Evolutionary conservation across 805 yeast genomes (phyloP).

Genomic region (Wickerhamomyces chambardii): DNA sequence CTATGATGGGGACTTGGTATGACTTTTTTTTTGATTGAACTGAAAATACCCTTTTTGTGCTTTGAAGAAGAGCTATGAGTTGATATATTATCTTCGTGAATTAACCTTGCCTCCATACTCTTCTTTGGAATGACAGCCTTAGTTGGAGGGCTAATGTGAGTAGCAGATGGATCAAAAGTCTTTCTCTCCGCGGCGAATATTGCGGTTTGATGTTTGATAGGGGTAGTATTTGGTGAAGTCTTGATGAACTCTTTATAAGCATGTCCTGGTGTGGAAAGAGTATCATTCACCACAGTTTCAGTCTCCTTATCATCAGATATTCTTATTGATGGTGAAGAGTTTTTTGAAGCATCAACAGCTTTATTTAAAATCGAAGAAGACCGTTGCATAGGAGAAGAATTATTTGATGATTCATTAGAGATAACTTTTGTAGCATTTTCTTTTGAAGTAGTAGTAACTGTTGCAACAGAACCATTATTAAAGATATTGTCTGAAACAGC

Average conservation of each 20-base stretch:
- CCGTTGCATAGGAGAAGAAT: no score
- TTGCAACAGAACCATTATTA: no score
- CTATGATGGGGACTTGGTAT: neutral
- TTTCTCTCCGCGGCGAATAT: no score
- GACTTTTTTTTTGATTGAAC: conserved; percentile 1
- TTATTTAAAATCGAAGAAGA: no score
- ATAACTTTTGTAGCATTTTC: conserved; percentile 6
- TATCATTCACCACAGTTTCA: neutral
- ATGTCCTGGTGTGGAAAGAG: neutral
- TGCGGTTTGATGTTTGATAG: conserved; percentile 10
- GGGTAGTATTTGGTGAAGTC: neutral
- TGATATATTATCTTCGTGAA: conserved; percentile 1
- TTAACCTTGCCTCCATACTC: no score
- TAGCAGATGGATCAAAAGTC: no score
- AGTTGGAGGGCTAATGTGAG: no score
- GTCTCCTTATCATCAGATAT: neutral
- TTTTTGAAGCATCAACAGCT: no score
- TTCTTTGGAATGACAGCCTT: no score
- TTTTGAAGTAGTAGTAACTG: no score
- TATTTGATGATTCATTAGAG: no score
- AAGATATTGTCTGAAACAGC: no score
- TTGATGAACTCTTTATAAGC: neutral
- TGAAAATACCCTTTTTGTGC: neutral
- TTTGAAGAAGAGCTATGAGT: conserved; percentile 8
- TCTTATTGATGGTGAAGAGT: neutral